Evolutionary conservation across 1,284 basidiomycete genomes (phyloP).

Genomic region (Boletus mariae): DNA sequence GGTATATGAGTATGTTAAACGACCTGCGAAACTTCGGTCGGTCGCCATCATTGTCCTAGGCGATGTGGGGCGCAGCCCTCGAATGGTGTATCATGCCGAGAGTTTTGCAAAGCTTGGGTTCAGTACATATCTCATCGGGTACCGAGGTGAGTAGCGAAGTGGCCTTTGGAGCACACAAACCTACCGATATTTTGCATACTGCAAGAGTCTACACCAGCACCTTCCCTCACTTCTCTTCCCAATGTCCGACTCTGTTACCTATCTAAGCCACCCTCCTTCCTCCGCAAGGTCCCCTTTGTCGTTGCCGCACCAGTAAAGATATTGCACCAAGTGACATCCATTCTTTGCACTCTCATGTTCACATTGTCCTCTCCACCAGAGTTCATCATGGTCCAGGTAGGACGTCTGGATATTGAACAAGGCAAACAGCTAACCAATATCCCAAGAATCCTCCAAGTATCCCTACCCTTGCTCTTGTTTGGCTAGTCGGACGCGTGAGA

Average conservation of each 20-base stretch:
- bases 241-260: slow-evolving; percentile 67
- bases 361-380: slow-evolving; percentile 70
- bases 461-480: slow-evolving; percentile 86
- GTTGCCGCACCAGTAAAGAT: slow-evolving; percentile 82
- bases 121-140: slow-evolving; percentile 82
- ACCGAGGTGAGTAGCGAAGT: slow-evolving; percentile 57
- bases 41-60: slow-evolving; percentile 92
- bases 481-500: slow-evolving; percentile 64
- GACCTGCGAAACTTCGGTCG: slow-evolving; percentile 51
- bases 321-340: slow-evolving; percentile 58
- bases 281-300: slow-evolving; percentile 67
- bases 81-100: slow-evolving; percentile 99
- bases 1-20: slow-evolving; percentile 19
- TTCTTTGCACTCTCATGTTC: slow-evolving; percentile 62
- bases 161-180: background rate
- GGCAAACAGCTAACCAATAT: slow-evolving; percentile 4
- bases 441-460: slow-evolving; percentile 93
- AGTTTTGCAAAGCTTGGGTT: slow-evolving; percentile 84
- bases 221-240: slow-evolving; percentile 61
- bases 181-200: background rate
- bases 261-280: slow-evolving; percentile 55
- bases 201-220: slow-evolving; percentile 71
- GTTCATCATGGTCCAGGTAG: slow-evolving; percentile 86
- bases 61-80: slow-evolving; percentile 91
- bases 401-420: slow-evolving; percentile 20